Base-by-base conservation (phyloP, 2,329 filamentous ascomycete genomes). In the Periglandula ipomoeae region DNA sequence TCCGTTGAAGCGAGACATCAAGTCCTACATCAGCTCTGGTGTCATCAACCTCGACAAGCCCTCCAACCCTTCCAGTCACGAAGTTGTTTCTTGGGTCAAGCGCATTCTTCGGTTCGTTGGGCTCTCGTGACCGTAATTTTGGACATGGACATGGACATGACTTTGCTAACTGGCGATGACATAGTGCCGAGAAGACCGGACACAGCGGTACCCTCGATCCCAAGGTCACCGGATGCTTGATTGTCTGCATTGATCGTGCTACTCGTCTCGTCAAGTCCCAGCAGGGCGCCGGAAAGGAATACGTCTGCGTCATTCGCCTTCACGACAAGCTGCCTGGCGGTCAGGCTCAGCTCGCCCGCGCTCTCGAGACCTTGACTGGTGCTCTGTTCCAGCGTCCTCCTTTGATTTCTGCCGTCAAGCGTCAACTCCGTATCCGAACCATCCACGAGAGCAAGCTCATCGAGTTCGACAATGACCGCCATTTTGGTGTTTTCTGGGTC, bases 71-170 rank as follows among this genome's bases (percentile, higher is more conserved):
- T 96, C 90, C 58, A 93, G 86, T 63, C 93, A 98, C 79, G 93
- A 98, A 77, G 93, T 98, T 57, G 93, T 98, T 64, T 91, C 93
- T 58, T 98, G 93, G 93, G 87, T 97, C 60, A 98, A 98, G 84
- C 85, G 91, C 61, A 97, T 97, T 62, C 78, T 98, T 49, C 84
- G 86, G 85, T 89, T 81, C 56, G 71, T 63, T 45, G 47, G 49
- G 39, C 32, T 37, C 23, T 43, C 49, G 17, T 30, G 19, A n/a
- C n/a, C 8, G 35, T 27, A 19, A 19, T 2, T 1, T 44, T n/a
- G 30, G 26, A 27, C 11, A 20, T 22, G 15, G 23, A 23, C 26
- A 4, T 24, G 32, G 20, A 23, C n/a, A 15, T 4, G 13, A 7
- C 13, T 23, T 22, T 19, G 24, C 46, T 49, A 37, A 49, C 49